A percentile compares a stretch with the other conserved stretches of the same genome.
These are phyloP conservation scores for Chaetomiaceae sp. DNA, from an alignment of 2,329 filamentous ascomycete genomes.

Conservation along the genomic window DNA sequence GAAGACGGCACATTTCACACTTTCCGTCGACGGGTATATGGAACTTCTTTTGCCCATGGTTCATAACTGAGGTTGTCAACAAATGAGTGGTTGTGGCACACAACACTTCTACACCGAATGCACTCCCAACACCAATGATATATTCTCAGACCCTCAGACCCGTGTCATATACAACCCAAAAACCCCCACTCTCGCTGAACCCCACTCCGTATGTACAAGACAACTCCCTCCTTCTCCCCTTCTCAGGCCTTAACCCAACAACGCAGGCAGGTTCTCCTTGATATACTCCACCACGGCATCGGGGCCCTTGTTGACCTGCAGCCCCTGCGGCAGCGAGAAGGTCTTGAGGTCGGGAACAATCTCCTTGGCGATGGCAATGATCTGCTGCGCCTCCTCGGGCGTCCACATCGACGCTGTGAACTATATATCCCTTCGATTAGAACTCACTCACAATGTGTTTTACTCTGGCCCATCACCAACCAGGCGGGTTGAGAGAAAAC, in stretches of 20 bases:
- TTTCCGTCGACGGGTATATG: too few relatives aligned
- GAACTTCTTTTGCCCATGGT: not conserved
- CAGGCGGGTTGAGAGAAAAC: slow-evolving; percentile 15
- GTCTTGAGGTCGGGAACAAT: slow-evolving; percentile 44
- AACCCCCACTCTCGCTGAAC: not conserved
- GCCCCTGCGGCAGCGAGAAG: slow-evolving; percentile 45
- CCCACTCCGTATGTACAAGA: not conserved
- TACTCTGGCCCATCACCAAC: too few relatives aligned
- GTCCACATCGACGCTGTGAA: slow-evolving; percentile 37
- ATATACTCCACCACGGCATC: slow-evolving; percentile 49
- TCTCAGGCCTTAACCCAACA: slow-evolving; percentile 16
- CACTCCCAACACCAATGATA: too few relatives aligned
- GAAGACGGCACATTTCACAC: too few relatives aligned
- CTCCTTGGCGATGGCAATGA: slow-evolving; percentile 39
- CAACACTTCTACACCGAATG: too few relatives aligned
- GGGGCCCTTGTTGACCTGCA: slow-evolving; percentile 47
- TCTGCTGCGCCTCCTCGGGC: slow-evolving; percentile 40
- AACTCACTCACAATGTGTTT: too few relatives aligned
- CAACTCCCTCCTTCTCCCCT: not conserved
- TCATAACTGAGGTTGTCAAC: too few relatives aligned
- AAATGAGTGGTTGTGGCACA: too few relatives aligned
- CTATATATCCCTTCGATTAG: slow-evolving; percentile 7
- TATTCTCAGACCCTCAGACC: too few relatives aligned
- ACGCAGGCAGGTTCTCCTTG: slow-evolving; percentile 35
- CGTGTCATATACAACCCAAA: too few relatives aligned